Conservation (phyloP, 805 yeast genomes). For the Yarrowia keelungensis region DNA sequence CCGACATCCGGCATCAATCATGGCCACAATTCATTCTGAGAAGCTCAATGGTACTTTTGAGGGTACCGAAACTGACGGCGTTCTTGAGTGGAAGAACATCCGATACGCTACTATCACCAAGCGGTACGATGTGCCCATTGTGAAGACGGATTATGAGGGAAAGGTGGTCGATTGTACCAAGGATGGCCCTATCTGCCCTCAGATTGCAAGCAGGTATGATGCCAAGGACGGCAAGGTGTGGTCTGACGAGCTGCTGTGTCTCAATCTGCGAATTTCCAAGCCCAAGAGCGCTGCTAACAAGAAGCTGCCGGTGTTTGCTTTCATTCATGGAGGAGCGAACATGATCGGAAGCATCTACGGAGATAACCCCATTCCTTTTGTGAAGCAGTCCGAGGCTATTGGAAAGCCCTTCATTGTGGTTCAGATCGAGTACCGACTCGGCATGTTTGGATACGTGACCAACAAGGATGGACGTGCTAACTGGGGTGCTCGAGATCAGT, state of each 20-base stretch:
- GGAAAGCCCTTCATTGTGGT: constrained; percentile 44
- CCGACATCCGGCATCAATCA: background rate
- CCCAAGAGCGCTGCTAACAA: constrained; percentile 10
- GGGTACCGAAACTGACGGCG: constrained; percentile 13
- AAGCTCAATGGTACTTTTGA: constrained; percentile 27
- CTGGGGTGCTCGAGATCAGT: constrained; percentile 52
- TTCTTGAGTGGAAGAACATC: constrained; percentile 19
- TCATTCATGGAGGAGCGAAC: constrained; percentile 40
- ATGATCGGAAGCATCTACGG: constrained; percentile 34
- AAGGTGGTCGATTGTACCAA: constrained; percentile 39
- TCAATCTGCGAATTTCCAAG: constrained; percentile 20
- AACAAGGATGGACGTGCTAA: constrained; percentile 48
- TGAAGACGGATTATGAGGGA: constrained; percentile 38
- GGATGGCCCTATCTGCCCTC: constrained; percentile 44
- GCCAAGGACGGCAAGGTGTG: constrained; percentile 13
- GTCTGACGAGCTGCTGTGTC: constrained; percentile 21
- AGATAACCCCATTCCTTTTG: constrained; percentile 31
- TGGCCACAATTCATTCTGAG: constrained; percentile 11
- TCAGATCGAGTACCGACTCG: constrained; percentile 50
- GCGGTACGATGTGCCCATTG: constrained; percentile 15
- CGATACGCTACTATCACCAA: constrained; percentile 12
- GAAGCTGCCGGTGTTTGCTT: constrained; percentile 37
- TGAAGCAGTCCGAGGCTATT: constrained; percentile 41
- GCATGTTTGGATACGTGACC: constrained; percentile 51
- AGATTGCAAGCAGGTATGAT: constrained; percentile 31